Evolutionary conservation across 495 filamentous ascomycete genomes (phyloP).

Genomic region (Beverwykella pulmonaria): DNA sequence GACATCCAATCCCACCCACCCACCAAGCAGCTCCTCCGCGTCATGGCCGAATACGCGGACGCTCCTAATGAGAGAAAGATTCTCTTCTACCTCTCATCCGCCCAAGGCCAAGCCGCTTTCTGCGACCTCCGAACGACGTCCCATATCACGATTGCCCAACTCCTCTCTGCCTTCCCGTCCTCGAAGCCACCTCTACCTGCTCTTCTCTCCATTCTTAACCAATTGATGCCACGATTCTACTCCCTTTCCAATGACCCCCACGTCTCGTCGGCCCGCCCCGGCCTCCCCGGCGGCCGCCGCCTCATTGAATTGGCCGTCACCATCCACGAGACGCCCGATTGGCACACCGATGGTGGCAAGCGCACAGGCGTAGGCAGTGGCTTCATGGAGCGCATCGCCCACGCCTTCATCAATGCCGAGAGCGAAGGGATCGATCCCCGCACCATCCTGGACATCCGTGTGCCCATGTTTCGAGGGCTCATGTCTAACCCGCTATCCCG

Average conservation of each 20-base stretch:
- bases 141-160: constrained; percentile 78
- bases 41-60: constrained; percentile 81
- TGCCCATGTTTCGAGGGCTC: constrained; percentile 98
- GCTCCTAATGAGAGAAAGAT: constrained; percentile 85
- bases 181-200: constrained; percentile 81
- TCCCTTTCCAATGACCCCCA: constrained; percentile 95
- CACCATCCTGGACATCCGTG: constrained; percentile 60
- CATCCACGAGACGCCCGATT: constrained; percentile 83
- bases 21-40: constrained; percentile 81
- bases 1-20: constrained; percentile 92
- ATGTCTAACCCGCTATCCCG: constrained; percentile 95
- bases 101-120: constrained; percentile 90
- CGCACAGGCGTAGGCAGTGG: constrained; percentile 58
- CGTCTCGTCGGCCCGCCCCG: constrained; percentile 69
- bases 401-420: constrained; percentile 65
- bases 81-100: constrained; percentile 78
- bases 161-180: constrained; percentile 90
- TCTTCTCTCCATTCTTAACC: constrained; percentile 77
- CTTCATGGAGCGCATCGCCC: constrained; percentile 82
- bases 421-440: constrained; percentile 49
- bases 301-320: constrained; percentile 93
- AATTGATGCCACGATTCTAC: constrained; percentile 96
- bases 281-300: constrained; percentile 69
- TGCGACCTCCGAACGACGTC: constrained; percentile 92
- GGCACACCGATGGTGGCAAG: constrained; percentile 53